Evolutionary conservation across 768 basidiomycete species (phyloP), one percentile per base, ranked within the genome.

Genomic region (Boletus tylopilopsis): DNA sequence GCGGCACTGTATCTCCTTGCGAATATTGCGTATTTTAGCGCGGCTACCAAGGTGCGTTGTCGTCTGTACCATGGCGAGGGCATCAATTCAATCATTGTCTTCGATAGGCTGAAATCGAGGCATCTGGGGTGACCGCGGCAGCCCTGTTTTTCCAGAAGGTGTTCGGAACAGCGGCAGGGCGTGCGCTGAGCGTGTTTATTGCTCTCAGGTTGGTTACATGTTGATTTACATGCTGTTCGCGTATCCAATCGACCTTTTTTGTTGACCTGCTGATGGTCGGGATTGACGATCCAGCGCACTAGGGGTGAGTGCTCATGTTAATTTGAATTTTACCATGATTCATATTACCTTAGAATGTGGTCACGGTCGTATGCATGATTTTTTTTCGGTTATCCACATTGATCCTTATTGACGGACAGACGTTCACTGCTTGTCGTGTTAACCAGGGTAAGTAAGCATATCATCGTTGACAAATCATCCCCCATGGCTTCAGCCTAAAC

Each of bases 111-210:
- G 72, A 81, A 49, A 80, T 84, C 33, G 45, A 70, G 25, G 62
- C 70, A 8, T 71, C 73, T 0, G 78, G 76, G 0, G 76, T 77
- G 12, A 80, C 77, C 0, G 79, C 82, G n/a, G 81, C 81, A 1
- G 70, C 78, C 0, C 58, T 82, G 25, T 83, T 82, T 63, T 84
- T 84, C 62, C 56, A 63, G 44, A 80, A 80, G 12, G 80, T 84
- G 9, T 84, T 83, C 46, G 81, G 82, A 5, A 53, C 58, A 0
- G 48, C 68, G 5, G 81, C 81, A 1, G 72, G 80, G 59, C 74
- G 71, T 56, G 80, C 79, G 7, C 59, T 82, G 16, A 74, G 76
- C 3, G 76, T 75, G 1, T 77, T 82, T 43, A 72, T 82, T 30
- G 80, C 80, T 4, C 63, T 82, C 27, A 81, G 80, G 80, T 79